A percentile compares a stretch with the other conserved stretches of the same genome.
These are phyloP conservation scores for Paramecium primaurelia DNA, from an alignment of 73 alveolate genomes.

Conservation along the genomic window DNA sequence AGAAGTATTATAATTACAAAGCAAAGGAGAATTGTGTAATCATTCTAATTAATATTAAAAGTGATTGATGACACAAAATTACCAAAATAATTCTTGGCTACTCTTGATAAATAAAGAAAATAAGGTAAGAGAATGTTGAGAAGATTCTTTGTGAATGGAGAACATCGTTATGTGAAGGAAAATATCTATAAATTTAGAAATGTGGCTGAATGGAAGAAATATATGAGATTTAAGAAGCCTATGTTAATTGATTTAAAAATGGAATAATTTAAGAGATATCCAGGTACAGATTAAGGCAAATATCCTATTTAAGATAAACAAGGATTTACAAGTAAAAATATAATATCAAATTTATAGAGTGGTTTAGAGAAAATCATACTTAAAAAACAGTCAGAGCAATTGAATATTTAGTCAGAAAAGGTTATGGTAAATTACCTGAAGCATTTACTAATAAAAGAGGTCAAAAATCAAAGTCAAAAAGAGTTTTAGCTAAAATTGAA, in stretches of 20 bases:
- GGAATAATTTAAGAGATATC: neutral
- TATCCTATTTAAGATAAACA: neutral
- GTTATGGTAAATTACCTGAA: neutral
- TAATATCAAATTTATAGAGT: neutral
- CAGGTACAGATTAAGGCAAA: neutral
- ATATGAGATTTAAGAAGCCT: neutral
- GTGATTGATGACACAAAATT: neutral
- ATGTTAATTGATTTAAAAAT: neutral
- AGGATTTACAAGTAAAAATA: constrained; percentile 1
- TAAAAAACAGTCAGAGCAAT: neutral
- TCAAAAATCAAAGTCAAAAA: neutral
- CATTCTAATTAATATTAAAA: neutral
- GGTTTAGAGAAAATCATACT: constrained; percentile 30
- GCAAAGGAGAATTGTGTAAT: neutral
- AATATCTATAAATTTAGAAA: neutral
- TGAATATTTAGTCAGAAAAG: neutral
- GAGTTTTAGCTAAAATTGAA: neutral
- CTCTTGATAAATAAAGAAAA: neutral
- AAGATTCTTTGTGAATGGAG: neutral
- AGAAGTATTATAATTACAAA: neutral
- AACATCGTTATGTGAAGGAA: neutral
- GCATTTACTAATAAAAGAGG: neutral
- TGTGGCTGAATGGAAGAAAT: neutral
- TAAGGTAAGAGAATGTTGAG: neutral
- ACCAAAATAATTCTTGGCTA: neutral